A percentile compares a stretch with the other conserved stretches of the same genome.
phyloP scores from a whole-genome alignment of 1,284 basidiomycete species.

The Mycena citricolor region DNA sequence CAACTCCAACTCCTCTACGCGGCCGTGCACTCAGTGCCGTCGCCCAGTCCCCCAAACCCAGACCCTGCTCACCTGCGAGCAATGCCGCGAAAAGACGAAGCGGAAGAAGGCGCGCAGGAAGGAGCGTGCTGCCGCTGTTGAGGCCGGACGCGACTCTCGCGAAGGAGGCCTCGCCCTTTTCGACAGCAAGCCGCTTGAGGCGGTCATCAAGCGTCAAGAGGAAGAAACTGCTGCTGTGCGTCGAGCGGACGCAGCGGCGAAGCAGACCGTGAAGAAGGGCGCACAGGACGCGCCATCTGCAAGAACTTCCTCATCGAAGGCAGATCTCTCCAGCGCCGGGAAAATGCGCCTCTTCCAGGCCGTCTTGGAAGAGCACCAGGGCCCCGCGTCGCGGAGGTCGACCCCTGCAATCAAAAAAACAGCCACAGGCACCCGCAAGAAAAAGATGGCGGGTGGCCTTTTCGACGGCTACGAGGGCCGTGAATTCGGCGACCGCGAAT shows the following conservation, averaged over 20 bases:
- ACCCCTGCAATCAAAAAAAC: too few species aligned
- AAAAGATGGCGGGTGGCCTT: too few species aligned
- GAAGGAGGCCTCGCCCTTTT: conserved; percentile 4
- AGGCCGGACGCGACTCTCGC: conserved; percentile 4
- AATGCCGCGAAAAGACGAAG: conserved; percentile 11
- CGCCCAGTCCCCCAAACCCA: conserved; percentile 9
- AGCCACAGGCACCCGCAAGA: too few species aligned
- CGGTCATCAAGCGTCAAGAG: conserved; percentile 10
- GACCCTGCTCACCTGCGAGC: conserved; percentile 10
- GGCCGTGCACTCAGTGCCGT: conserved; percentile 13
- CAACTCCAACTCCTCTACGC: conserved; percentile 8
- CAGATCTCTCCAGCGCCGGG: background rate
- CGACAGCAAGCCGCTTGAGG: conserved; percentile 6
- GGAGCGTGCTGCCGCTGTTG: conserved; percentile 6
- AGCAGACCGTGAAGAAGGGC: conserved; percentile 1
- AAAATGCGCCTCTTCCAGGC: conserved; percentile 7
- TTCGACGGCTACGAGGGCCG: too few species aligned
- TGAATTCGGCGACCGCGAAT: too few species aligned
- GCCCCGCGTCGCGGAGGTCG: too few species aligned
- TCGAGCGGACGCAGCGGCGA: too few species aligned
- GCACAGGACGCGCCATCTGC: background rate
- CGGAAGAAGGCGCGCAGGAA: conserved; percentile 7
- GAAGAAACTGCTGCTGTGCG: conserved; percentile 8
- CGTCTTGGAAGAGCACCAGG: conserved; percentile 8
- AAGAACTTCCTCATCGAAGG: background rate